Evolutionary conservation across 192 early-diverging fungal species (phyloP), one percentile per base, ranked within the genome.

Genomic region (Pilaira anomala): DNA sequence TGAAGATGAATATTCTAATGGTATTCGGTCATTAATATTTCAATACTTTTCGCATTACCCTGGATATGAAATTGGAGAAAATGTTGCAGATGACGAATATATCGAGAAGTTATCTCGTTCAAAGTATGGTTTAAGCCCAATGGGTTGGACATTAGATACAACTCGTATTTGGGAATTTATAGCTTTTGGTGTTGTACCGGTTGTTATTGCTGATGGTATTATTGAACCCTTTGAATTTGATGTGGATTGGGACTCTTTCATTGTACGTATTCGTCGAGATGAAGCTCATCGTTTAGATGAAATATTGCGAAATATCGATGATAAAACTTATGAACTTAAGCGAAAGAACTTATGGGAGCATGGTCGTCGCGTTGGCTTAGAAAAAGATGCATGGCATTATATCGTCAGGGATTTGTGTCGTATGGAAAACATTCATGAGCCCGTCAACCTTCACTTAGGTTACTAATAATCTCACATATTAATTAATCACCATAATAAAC

Each of bases 121-220:
- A 12, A 68, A 71, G 14, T 80, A 73, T 55, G 76, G 79, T 4
- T 63, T 80, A 1, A 62, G 65, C 0, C 79, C 79, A 25, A 67
- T 73, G 71, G 76, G 73, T 12, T 77, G 76, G 66, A 74, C 76
- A 13, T 50, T 78, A 21, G 76, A 74, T 53, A 73, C 73, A 0
- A 77, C 71, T 0, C 63, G 76, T 16, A 46, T 80, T 3, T 80
- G 79, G 79, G 79, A 80, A 64, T 80, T 68, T 29, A 57, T 80
- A 49, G 79, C 79, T 0, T 80, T 77, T 68, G 79, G 79, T 6
- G 79, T 81, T 0, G 76, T 81, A 7, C 79, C 79, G 18, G 69
- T 78, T 7, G 67, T 81, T 22, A 74, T 78, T 65, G 73, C 76
- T 25, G 79, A 81, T 60, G 79, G 74, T 16, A 78, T 81, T 44